Conservation (phyloP, 176 grass and related monocot species). For the Dactylis glomerata region DNA sequence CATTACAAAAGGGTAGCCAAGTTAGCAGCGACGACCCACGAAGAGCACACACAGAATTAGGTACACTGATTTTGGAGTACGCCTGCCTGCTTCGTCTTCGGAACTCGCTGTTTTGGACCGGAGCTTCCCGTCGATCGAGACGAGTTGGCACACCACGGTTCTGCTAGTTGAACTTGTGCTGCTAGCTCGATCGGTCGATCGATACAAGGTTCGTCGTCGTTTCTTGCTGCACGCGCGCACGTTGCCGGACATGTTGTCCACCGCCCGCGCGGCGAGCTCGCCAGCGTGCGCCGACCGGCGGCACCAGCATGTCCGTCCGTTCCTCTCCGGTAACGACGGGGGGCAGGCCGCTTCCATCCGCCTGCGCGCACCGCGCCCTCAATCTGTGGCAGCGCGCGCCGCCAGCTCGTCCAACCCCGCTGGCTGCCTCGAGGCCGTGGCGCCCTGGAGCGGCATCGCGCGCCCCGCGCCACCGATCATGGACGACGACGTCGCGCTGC, state of each 20-base stretch:
- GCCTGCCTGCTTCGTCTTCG: background rate
- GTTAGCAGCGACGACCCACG: background rate
- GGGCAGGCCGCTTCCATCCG: background rate
- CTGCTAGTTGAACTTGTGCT: background rate
- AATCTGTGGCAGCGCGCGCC: conserved; percentile 20
- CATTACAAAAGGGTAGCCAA: background rate
- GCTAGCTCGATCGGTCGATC: background rate
- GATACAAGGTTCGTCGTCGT: background rate
- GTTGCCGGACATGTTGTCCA: conserved; percentile 17
- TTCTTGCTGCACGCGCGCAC: background rate
- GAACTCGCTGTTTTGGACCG: conserved; percentile 15
- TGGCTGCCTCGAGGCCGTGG: conserved; percentile 36
- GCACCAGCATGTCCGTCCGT: background rate
- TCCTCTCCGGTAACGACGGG: background rate
- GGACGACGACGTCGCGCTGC: background rate
- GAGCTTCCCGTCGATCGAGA: background rate
- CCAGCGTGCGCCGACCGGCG: background rate
- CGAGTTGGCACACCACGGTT: too few relatives aligned
- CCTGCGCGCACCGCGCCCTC: conserved; percentile 27
- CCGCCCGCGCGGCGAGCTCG: background rate
- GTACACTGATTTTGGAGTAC: background rate
- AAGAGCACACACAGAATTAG: background rate
- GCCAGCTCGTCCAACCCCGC: conserved; percentile 13
- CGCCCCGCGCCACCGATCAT: conserved; percentile 13
- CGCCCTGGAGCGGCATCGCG: conserved; percentile 21